Base-by-base conservation (phyloP, 1,284 basidiomycete species). In the Trichosporon faecale region DNA sequence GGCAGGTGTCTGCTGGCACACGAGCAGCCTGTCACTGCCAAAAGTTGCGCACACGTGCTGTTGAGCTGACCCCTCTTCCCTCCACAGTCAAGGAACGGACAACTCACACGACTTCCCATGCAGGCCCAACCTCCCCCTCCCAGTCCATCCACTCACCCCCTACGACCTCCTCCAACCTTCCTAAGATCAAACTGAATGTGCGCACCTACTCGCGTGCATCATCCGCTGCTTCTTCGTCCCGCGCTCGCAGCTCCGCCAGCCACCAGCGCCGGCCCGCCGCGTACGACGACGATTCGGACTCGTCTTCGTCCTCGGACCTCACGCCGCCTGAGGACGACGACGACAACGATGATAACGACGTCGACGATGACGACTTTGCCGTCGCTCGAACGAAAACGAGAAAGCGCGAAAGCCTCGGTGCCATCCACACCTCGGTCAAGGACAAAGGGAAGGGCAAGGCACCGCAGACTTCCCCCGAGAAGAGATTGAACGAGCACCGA, bases 281-380 rank as follows among this genome's bases (percentile, higher is more conserved):
- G n/a, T 71, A 68, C 27, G 35, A 46, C 23, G 72, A 76, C 55
- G 73, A 71, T 8, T 66, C 68, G 18, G 72, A 70, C 64, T 68
- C 69, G 25, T 29, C 27, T 9, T 61, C 57, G 29, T 73, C 76
- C 29, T 74, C 73, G 2, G 71, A 72, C 65, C 70, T 74, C 35
- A 72, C 73, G 3, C 70, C 73, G 3, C 73, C 76, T 40, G 71
- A 73, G 14, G 72, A 73, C 33, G 70, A 74, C 46, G 73, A 73
- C 29, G 70, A 72, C 14, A 65, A 65, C 52, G 68, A 72, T 65
- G 25, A 75, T 65, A 46, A 71, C 64, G 57, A 68, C 66, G 64
- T 72, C 66, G 72, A 72, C 23, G 49, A 67, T 60, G 33, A 68
- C 21, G 35, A 66, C 25, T 67, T 69, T 23, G 52, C 64, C n/a